Evolutionary conservation across 768 basidiomycete genomes (phyloP).

Genomic region (Termitomyces sp.): DNA sequence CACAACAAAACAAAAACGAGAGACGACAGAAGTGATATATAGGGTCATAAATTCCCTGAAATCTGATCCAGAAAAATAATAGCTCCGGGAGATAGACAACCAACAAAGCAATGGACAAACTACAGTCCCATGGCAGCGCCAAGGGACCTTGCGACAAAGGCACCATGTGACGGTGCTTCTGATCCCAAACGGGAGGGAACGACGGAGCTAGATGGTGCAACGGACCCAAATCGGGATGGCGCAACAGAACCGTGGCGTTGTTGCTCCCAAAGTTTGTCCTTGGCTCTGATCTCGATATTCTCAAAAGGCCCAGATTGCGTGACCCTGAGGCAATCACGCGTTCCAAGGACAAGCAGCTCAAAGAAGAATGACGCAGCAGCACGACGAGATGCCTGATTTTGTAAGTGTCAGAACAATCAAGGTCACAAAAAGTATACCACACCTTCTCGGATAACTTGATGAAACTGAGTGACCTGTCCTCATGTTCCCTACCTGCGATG

Average conservation of each 20-base stretch:
- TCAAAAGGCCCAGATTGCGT: slow-evolving; percentile 71
- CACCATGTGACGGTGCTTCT: slow-evolving; percentile 21
- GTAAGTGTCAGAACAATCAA: slow-evolving; percentile 1
- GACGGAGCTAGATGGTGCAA: slow-evolving; percentile 14
- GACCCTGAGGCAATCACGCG: slow-evolving; percentile 85
- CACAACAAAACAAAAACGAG: slow-evolving; percentile 7
- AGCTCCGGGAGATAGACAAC: slow-evolving; percentile 10
- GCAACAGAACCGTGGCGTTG: slow-evolving; percentile 32
- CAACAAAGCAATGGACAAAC: background rate
- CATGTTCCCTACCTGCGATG: slow-evolving; percentile 35
- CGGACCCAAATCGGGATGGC: slow-evolving; percentile 16
- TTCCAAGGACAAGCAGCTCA: slow-evolving; percentile 90
- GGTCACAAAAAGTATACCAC: background rate
- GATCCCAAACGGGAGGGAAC: slow-evolving; percentile 18
- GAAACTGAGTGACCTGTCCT: slow-evolving; percentile 72
- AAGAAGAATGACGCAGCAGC: slow-evolving; percentile 98
- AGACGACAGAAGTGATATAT: background rate
- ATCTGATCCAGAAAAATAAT: background rate
- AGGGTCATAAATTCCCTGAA: slow-evolving; percentile 1
- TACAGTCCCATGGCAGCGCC: slow-evolving; percentile 37
- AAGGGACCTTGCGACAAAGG: slow-evolving; percentile 42
- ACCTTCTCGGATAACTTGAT: slow-evolving; percentile 76
- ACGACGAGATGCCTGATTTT: slow-evolving; percentile 71
- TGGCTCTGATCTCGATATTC: slow-evolving; percentile 80
- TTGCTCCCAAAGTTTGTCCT: slow-evolving; percentile 82